A percentile compares a stretch with the other conserved stretches of the same genome.
Conservation (phyloP, 208 protist species). For the Crithidia bombi region DNA sequence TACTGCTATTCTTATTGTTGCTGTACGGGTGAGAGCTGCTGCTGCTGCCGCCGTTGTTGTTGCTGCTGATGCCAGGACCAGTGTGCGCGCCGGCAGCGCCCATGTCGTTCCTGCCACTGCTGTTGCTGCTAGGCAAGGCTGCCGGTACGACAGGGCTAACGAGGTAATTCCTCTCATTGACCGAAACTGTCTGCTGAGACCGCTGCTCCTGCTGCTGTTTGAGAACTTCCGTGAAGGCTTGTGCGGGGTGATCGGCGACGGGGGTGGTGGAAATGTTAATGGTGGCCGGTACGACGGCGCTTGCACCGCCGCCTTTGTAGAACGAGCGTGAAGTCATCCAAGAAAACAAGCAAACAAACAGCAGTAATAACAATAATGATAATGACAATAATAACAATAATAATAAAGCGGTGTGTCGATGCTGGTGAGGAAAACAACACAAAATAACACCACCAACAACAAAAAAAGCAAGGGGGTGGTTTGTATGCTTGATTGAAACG, state of each 20-base stretch:
- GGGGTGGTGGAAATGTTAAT: conserved; percentile 24
- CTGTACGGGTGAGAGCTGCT: neutral
- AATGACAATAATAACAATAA: too few relatives aligned
- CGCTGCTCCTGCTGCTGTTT: conserved; percentile 13
- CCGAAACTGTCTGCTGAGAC: neutral
- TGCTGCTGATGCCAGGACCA: neutral
- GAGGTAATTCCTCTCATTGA: neutral
- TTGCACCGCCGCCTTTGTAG: conserved; percentile 8
- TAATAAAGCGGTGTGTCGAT: too few relatives aligned
- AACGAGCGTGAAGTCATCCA: conserved; percentile 19
- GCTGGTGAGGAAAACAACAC: too few relatives aligned
- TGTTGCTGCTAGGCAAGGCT: neutral
- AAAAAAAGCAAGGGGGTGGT: too few relatives aligned
- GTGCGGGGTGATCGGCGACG: neutral
- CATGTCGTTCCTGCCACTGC: neutral
- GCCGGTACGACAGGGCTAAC: neutral
- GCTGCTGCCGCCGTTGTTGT: neutral
- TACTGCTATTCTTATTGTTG: neutral
- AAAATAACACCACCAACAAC: too few relatives aligned
- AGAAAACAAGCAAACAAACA: too few relatives aligned
- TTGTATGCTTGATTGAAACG: too few relatives aligned
- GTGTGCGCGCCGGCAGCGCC: neutral
- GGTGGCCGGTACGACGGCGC: conserved; percentile 13
- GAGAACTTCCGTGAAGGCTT: conserved; percentile 5
- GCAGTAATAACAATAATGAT: too few relatives aligned